These are phyloP conservation scores for Hypoxylon sp. DNA, from an alignment of 2,329 filamentous ascomycete genomes.

Conservation along the genomic window DNA sequence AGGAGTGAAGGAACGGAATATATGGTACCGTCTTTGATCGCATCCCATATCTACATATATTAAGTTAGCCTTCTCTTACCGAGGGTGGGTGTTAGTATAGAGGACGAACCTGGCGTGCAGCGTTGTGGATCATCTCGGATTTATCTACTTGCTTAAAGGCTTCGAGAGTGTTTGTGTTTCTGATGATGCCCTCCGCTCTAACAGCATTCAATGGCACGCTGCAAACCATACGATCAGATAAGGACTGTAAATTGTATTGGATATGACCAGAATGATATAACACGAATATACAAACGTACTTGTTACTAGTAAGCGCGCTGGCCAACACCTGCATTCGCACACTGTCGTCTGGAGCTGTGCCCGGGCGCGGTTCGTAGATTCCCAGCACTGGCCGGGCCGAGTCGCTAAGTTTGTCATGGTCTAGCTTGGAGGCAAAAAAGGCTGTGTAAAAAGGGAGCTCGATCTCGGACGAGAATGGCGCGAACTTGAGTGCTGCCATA, in stretches of 20 bases:
- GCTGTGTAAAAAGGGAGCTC: constrained; percentile 95
- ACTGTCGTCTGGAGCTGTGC: constrained; percentile 79
- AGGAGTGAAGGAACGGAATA: constrained; percentile 95
- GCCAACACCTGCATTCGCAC: constrained; percentile 92
- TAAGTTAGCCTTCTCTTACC: constrained; percentile 48
- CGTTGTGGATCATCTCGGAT: constrained; percentile 79
- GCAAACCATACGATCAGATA: constrained; percentile 43
- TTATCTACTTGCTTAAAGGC: constrained; percentile 91
- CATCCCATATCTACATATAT: constrained; percentile 93
- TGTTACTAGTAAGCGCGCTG: constrained; percentile 84
- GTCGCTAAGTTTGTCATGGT: constrained; percentile 96
- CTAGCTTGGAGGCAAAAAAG: constrained; percentile 93
- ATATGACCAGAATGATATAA: background rate
- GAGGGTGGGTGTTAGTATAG: background rate
- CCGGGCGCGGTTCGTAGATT: constrained; percentile 85
- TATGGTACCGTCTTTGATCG: constrained; percentile 95
- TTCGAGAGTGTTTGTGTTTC: constrained; percentile 96
- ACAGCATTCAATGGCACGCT: constrained; percentile 80
- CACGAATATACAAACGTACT: constrained; percentile 69
- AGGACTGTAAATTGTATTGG: constrained; percentile 2
- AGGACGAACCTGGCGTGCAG: constrained; percentile 78
- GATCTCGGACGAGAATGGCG: constrained; percentile 92
- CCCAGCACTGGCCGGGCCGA: constrained; percentile 89
- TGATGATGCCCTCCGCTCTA: constrained; percentile 92
- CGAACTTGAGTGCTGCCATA: constrained; percentile 74